Conservation (phyloP, 2,329 filamentous ascomycete species). For the Coniochaeta sp. region DNA sequence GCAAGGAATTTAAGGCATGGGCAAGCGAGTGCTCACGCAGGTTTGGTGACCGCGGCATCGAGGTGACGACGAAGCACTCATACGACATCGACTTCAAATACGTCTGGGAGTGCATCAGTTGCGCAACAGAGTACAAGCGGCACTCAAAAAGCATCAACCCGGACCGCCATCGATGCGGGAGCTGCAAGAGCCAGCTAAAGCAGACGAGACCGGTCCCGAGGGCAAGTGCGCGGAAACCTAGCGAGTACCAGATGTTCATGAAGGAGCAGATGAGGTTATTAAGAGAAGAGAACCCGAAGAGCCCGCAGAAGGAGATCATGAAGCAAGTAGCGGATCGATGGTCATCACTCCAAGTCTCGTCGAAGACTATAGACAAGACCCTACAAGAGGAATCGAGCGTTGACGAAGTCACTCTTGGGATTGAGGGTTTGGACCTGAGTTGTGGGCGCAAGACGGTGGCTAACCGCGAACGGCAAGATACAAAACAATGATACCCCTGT, state of each 20-base stretch:
- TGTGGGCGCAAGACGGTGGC: background rate
- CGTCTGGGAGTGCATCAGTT: constrained; percentile 69
- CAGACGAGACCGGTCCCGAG: constrained; percentile 77
- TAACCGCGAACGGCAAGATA: background rate
- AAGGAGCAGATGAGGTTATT: constrained; percentile 61
- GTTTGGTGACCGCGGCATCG: constrained; percentile 57
- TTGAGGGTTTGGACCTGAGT: background rate
- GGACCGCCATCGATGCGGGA: constrained; percentile 63
- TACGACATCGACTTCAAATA: constrained; percentile 94
- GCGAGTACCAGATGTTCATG: constrained; percentile 46
- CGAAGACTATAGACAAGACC: constrained; percentile 11
- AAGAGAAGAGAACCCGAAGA: constrained; percentile 46
- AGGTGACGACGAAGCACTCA: constrained; percentile 82
- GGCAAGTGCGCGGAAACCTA: constrained; percentile 21
- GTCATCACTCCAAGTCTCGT: constrained; percentile 34
- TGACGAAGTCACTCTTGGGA: background rate
- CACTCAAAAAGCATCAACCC: constrained; percentile 83
- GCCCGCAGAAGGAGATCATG: constrained; percentile 63
- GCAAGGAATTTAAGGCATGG: constrained; percentile 77
- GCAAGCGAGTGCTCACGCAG: constrained; percentile 43
- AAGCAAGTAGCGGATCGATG: constrained; percentile 57
- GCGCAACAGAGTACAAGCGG: constrained; percentile 66
- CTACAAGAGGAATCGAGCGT: background rate
- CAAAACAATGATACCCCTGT: background rate
- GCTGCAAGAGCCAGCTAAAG: constrained; percentile 61